Evolutionary conservation across 1,284 basidiomycete species (phyloP).

Genomic region (Trichosporon ovoides): DNA sequence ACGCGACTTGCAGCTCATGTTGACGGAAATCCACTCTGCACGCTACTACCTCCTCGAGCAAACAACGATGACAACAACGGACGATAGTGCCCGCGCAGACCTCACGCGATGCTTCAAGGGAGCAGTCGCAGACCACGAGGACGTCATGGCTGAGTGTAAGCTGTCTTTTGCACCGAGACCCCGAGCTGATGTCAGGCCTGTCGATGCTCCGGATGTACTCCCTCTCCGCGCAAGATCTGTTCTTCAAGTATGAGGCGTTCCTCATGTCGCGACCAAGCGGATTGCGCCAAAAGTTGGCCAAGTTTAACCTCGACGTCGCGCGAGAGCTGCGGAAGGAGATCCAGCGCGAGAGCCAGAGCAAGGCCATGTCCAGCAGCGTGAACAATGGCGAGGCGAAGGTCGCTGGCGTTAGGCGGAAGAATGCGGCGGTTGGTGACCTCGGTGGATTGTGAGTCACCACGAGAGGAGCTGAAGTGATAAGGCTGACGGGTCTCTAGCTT

Average conservation of each 20-base stretch:
- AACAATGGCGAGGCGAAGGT: slow-evolving; percentile 20
- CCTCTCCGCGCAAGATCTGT: slow-evolving; percentile 45
- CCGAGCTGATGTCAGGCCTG: slow-evolving; percentile 36
- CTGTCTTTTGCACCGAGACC: not conserved
- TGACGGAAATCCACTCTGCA: not conserved
- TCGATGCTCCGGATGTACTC: slow-evolving; percentile 45
- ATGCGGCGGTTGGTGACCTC: slow-evolving; percentile 33
- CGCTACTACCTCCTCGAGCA: not conserved
- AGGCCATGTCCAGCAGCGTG: slow-evolving; percentile 22
- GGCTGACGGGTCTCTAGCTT: slow-evolving; percentile 21
- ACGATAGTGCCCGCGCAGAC: slow-evolving; percentile 24
- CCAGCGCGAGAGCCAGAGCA: slow-evolving; percentile 43
- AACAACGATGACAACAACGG: slow-evolving; percentile 21
- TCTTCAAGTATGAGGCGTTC: slow-evolving; percentile 52
- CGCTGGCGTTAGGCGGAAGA: slow-evolving; percentile 26
- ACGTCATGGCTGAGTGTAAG: slow-evolving; percentile 46
- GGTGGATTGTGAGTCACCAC: slow-evolving; percentile 37
- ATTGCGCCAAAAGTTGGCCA: slow-evolving; percentile 39
- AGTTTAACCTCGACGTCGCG: slow-evolving; percentile 40
- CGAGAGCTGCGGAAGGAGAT: slow-evolving; percentile 48
- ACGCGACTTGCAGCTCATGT: slow-evolving; percentile 5
- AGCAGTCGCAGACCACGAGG: slow-evolving; percentile 35
- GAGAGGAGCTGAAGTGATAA: too few relatives aligned
- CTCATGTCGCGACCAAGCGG: slow-evolving; percentile 45
- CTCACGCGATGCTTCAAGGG: slow-evolving; percentile 34